Evolutionary conservation across 352 stramenopile species (phyloP).

Genomic region (Globisporangium megalacanthum): DNA sequence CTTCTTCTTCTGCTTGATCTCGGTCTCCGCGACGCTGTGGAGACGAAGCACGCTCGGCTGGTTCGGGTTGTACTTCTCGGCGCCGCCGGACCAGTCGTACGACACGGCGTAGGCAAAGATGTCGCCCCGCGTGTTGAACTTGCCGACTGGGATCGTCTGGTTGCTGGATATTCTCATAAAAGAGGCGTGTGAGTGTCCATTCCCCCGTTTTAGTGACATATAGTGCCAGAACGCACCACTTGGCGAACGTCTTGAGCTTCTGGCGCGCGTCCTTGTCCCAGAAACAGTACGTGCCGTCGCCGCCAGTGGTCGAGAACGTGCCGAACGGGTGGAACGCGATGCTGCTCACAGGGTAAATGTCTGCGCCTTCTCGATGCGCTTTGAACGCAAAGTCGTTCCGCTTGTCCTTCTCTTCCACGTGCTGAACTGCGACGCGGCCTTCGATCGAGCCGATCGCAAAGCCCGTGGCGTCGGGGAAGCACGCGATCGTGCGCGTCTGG

Average conservation of each 20-base stretch:
- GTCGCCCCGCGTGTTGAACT: slow-evolving; percentile 92
- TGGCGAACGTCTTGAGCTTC: slow-evolving; percentile 90
- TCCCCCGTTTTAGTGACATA: too few relatives aligned
- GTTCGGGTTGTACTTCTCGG: slow-evolving; percentile 81
- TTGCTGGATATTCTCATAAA: slow-evolving; percentile 34
- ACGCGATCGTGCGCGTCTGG: slow-evolving; percentile 83
- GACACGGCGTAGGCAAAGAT: slow-evolving; percentile 95
- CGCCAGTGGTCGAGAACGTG: slow-evolving; percentile 95
- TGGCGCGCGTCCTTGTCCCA: slow-evolving; percentile 98
- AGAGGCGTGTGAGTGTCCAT: too few relatives aligned
- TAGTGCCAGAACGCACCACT: slow-evolving; percentile 36
- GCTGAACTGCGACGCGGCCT: slow-evolving; percentile 87
- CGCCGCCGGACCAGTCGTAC: slow-evolving; percentile 97
- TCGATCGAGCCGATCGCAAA: slow-evolving; percentile 91
- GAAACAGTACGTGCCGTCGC: slow-evolving; percentile 96
- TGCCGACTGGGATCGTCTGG: slow-evolving; percentile 87
- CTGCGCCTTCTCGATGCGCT: slow-evolving; percentile 81
- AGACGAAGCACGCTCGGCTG: slow-evolving; percentile 91
- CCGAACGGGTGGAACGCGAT: slow-evolving; percentile 91
- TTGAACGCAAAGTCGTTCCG: slow-evolving; percentile 90
- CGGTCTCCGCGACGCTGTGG: slow-evolving; percentile 88
- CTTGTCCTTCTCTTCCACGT: slow-evolving; percentile 83
- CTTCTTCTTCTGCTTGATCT: slow-evolving; percentile 96
- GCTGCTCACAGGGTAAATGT: slow-evolving; percentile 89
- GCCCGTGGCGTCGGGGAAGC: slow-evolving; percentile 85